Percentiles rank a stretch among this genome's conserved stretches.
Conservation (phyloP, 306 rosid species). For the Medicago arabica region DNA sequence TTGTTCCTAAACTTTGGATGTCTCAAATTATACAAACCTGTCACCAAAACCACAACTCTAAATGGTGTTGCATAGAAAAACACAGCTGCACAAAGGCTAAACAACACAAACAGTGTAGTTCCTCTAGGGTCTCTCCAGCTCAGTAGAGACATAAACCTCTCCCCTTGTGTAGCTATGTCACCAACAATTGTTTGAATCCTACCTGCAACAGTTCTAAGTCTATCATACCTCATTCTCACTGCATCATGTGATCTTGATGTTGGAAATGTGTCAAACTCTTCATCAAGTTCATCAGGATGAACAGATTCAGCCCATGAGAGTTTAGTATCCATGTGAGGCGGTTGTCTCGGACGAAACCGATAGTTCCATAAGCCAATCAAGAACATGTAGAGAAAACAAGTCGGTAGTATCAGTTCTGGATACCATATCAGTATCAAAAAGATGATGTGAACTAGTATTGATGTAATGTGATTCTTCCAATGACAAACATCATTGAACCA, state of each 20-base stretch:
- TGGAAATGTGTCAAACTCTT: constrained; percentile 90
- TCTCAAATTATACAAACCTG: constrained; percentile 65
- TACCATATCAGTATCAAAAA: constrained; percentile 74
- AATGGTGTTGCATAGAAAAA: constrained; percentile 71
- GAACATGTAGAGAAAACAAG: constrained; percentile 76
- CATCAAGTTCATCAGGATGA: constrained; percentile 83
- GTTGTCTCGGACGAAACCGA: constrained; percentile 64
- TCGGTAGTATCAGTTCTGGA: constrained; percentile 87
- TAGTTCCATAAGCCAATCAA: constrained; percentile 88
- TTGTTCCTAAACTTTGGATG: constrained; percentile 86
- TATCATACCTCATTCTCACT: constrained; percentile 81
- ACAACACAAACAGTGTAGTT: constrained; percentile 63
- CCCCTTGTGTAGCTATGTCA: constrained; percentile 91
- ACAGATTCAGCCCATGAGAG: constrained; percentile 85
- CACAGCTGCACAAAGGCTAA: constrained; percentile 67
- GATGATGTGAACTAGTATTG: constrained; percentile 74
- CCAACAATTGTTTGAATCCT: constrained; percentile 88
- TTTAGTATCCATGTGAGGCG: constrained; percentile 82
- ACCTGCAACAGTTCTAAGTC: constrained; percentile 89
- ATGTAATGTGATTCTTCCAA: constrained; percentile 79
- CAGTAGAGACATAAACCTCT: constrained; percentile 73
- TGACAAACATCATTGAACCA: constrained; percentile 78
- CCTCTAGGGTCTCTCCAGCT: constrained; percentile 94
- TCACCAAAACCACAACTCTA: constrained; percentile 67
- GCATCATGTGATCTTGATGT: constrained; percentile 64